These are phyloP conservation scores for Lachnellula cervina DNA, from an alignment of 2,329 filamentous ascomycete genomes.

Conservation along the genomic window DNA sequence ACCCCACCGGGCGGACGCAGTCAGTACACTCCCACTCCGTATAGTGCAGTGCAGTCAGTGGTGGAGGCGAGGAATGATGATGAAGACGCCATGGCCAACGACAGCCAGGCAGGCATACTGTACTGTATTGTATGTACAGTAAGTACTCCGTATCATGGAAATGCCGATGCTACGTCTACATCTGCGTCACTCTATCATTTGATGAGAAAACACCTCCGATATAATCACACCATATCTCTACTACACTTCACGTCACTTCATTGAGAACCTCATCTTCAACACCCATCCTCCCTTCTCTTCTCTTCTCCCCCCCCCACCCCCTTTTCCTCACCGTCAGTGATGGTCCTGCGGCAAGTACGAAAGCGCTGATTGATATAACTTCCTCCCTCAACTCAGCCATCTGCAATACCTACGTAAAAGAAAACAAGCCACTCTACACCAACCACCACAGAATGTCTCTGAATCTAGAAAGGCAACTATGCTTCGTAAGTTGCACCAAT, in stretches of 20 bases:
- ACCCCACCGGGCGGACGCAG: background rate
- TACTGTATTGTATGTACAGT: too few relatives aligned
- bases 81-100: too few relatives aligned
- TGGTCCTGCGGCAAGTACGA: constrained; percentile 14
- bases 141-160: too few relatives aligned
- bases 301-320: background rate
- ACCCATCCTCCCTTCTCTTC: background rate
- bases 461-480: constrained; percentile 75
- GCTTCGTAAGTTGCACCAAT: constrained; percentile 61
- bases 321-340: constrained; percentile 4
- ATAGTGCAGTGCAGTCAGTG: too few relatives aligned
- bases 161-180: too few relatives aligned
- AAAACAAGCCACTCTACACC: background rate
- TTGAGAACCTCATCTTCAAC: background rate
- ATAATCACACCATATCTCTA: too few relatives aligned
- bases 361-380: constrained; percentile 6
- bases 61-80: background rate
- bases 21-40: too few relatives aligned
- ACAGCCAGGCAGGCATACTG: too few relatives aligned
- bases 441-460: constrained; percentile 50
- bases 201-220: too few relatives aligned
- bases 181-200: too few relatives aligned
- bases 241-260: too few relatives aligned
- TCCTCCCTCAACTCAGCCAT: background rate
- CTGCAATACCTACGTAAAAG: constrained; percentile 7